Evolutionary conservation across 805 yeast genomes (phyloP), one percentile per base, ranked within the genome.

Genomic region (Sugiyamaella valdiviana): DNA sequence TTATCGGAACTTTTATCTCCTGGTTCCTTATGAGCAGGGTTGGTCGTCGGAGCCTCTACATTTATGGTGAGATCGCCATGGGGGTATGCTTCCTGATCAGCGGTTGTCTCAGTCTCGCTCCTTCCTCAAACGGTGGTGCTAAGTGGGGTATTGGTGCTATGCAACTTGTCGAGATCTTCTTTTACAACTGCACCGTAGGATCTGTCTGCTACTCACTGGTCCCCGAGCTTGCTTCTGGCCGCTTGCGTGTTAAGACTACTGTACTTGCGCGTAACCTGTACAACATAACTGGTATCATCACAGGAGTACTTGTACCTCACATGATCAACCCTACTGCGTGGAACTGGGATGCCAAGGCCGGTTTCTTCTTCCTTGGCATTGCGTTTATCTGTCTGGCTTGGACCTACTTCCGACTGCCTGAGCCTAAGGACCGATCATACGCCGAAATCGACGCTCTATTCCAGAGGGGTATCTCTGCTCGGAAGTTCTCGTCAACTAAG

Each of bases 361-460:
- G 71, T 3, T 72, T 72, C 54, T 66, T 75, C 49, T 68, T 74
- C 70, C 71, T 69, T 40, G 78, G 71, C 0, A 54, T 57, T 6
- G 58, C 63, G 17, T 29, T 63, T 3, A 2, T 60, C 3, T 55
- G 64, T n/a, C 15, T 71, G 6, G 53, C 64, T 37, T 77, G 78
- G 77, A 63, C 69, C 29, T 74, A 66, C 61, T 73, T 77, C 62
- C 72, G 75, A 40, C 66, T 79, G 45, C 85, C 86, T 9, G 86
- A 80, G 60, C 75, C 82, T 32, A 70, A 70, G 55, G 75, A 73
- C 39, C 70, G 80, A 61, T 76, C 83, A 0, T 78, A 69, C 58
- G 81, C 78, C 40, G 85, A 80, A 58, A 66, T 80, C 57, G 84
- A 79, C 62, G 65, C 66, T 44, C 64, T 80, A 62, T 80, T 79